Base-by-base conservation (phyloP, 345 rosid genomes). In the Lepidium sativum region DNA sequence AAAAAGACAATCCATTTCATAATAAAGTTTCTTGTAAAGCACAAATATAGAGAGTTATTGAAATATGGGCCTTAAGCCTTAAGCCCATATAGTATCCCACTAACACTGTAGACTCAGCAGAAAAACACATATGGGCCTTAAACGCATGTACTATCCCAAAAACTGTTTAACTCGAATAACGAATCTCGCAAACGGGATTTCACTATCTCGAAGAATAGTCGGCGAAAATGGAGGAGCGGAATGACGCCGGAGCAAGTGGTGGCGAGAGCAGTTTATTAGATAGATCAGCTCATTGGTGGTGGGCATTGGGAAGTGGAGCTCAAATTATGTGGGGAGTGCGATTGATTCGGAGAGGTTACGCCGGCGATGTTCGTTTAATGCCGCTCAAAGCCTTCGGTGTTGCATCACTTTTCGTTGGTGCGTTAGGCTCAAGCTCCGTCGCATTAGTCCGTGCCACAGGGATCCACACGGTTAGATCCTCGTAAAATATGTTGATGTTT, bases 321-420 rank as follows among this genome's bases (percentile, higher is more conserved):
- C 86, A 83, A 35, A 66, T 83, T 14, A 75, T 72, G 21, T 78
- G 80, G 84, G 91, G 80, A 29, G 60, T 85, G 11, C 60, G 78
- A 35, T 78, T 81, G 21, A 64, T 14, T 16, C 61, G 80, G 25
- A 80, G 71, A 74, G 91, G 91, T n/a, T 78, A 51, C 79, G 72
- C 63, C n/a, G 91, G 91, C 2, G 80, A 80, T 21, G 49, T 72
- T 65, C 74, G 79, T 4, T 52, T 83, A 9, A 81, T 85, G 88
- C 84, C 86, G 7, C 20, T 85, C 5, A 85, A 81, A 68, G 91
- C 91, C 63, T 78, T 79, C 37, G 79, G 76, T 1, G 78, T 83
- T 53, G 86, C 82, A 7, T 83, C 88, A 20, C 88, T 85, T 66
- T 85, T 83, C 56, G 80, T 83, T 39, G 86, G 91, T 14, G 78